Evolutionary conservation across 164 flowering plant genomes (phyloP), one percentile per base, ranked within the genome.

Genomic region (Vitis cinerea): DNA sequence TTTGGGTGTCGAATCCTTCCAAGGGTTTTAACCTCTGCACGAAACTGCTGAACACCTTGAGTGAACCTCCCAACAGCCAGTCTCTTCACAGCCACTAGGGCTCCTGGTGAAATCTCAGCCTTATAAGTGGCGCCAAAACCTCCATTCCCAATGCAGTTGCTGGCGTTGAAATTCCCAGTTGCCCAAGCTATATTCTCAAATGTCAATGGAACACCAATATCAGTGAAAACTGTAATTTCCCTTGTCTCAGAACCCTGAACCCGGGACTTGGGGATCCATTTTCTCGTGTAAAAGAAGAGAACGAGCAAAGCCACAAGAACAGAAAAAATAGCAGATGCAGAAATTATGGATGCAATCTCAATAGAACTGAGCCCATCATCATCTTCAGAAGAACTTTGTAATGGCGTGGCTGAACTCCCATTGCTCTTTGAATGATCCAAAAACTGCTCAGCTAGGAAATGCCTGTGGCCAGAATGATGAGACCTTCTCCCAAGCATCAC

Each of bases 41-140:
- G 77, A 64, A 90, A 88, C 72, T 90, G 90, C 69, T 77, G 83
- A 53, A 72, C 75, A 10, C 89, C 89, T 59, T 86, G 92, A 37
- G 44, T 37, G 59, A 72, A 77, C 63, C 88, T 71, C 57, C 82
- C 89, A 12, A 77, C 77, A 0, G 88, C 60, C 48, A 88, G 89
- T 74, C 85, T 70, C 76, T 88, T 90, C 15, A 90, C 83, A 4
- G 94, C 94, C 13, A 90, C 82, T 2, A 78, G 44, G 51, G 60
- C 31, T 11, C 85, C 88, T 10, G 89, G 79, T 55, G 81, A 64
- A 9, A 87, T 69, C 69, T 86, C 90, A 12, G 94, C 91, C 76
- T 75, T 83, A 77, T 87, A 87, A 8, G 92, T 87, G 2, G 89
- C 79, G 4, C 94, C 94, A 70, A 89, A 89, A 8, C 94, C 94